Percentiles rank a stretch among this genome's conserved stretches.
phyloP scores from a whole-genome alignment of 106 monocot genomes.

The Triglochin maritima region DNA sequence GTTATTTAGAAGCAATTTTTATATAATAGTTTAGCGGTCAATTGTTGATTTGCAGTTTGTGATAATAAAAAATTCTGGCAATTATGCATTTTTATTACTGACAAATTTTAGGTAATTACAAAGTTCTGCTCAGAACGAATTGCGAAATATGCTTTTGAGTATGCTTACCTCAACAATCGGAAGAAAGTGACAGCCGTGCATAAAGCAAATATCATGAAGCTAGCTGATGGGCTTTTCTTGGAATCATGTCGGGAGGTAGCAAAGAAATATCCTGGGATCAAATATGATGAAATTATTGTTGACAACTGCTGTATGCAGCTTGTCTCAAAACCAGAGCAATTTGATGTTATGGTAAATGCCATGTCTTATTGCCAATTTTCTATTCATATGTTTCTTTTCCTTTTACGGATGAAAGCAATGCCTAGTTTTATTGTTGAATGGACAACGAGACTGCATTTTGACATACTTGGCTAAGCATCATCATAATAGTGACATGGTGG shows the following conservation, averaged over 20 bases:
- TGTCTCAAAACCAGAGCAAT: conserved; percentile 63
- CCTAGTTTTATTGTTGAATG: too few relatives aligned
- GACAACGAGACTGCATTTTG: too few relatives aligned
- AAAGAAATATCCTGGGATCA: conserved; percentile 46
- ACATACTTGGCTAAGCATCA: too few relatives aligned
- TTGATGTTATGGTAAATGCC: conserved; percentile 48
- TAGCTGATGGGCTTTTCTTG: conserved; percentile 57
- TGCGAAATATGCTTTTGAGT: conserved; percentile 65
- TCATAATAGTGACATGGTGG: too few relatives aligned
- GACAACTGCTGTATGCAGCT: conserved; percentile 57
- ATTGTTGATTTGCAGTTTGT: too few relatives aligned
- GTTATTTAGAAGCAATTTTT: too few relatives aligned
- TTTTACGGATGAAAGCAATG: too few relatives aligned
- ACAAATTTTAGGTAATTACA: conserved; percentile 40
- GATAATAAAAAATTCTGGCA: too few relatives aligned
- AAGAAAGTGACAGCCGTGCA: conserved; percentile 70
- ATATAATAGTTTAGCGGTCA: too few relatives aligned
- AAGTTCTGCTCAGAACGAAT: conserved; percentile 66
- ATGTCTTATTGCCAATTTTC: too few relatives aligned
- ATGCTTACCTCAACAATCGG: conserved; percentile 63
- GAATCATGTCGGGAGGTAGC: conserved; percentile 61
- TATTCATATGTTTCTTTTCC: too few relatives aligned
- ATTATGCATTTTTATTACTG: too few relatives aligned
- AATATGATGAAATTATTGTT: conserved; percentile 52
- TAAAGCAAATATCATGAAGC: conserved; percentile 64